Percentiles rank a stretch among this genome's conserved stretches.
Conservation (phyloP, 257 asterid species). For the Knoxia roxburghii region DNA sequence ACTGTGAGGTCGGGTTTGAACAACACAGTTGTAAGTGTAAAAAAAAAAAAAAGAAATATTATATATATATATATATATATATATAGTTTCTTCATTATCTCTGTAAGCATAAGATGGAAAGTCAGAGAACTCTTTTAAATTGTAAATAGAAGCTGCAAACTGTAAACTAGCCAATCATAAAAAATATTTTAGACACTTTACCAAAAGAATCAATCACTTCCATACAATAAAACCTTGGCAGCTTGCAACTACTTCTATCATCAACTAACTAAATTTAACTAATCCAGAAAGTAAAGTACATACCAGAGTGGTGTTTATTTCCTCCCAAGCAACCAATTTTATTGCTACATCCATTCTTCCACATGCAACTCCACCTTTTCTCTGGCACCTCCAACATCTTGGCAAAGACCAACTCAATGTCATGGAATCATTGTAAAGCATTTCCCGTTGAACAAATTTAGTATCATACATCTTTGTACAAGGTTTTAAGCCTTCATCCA, state of each 20-base stretch:
- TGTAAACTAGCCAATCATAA: too few relatives aligned
- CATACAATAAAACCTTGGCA: too few relatives aligned
- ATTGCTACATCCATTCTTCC: not conserved
- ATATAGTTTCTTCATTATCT: not conserved
- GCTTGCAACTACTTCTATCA: too few relatives aligned
- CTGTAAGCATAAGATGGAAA: not conserved
- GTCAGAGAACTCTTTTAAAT: not conserved
- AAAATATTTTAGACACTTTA: too few relatives aligned
- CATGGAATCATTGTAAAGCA: not conserved
- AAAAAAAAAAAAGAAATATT: too few relatives aligned
- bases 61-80: too few relatives aligned
- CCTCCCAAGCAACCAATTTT: constrained; percentile 2
- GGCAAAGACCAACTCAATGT: not conserved
- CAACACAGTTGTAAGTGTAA: too few relatives aligned
- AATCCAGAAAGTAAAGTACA: not conserved
- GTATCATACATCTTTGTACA: constrained; percentile 10
- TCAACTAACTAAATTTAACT: too few relatives aligned
- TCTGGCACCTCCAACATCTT: not conserved
- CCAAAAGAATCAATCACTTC: too few relatives aligned
- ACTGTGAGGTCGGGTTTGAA: too few relatives aligned
- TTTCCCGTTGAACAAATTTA: not conserved
- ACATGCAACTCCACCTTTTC: not conserved
- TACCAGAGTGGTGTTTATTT: not conserved
- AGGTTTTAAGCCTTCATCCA: not conserved
- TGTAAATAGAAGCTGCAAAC: not conserved